These are phyloP conservation scores for Puya raimondii DNA, from an alignment of 176 grass and related monocot genomes.

Conservation along the genomic window DNA sequence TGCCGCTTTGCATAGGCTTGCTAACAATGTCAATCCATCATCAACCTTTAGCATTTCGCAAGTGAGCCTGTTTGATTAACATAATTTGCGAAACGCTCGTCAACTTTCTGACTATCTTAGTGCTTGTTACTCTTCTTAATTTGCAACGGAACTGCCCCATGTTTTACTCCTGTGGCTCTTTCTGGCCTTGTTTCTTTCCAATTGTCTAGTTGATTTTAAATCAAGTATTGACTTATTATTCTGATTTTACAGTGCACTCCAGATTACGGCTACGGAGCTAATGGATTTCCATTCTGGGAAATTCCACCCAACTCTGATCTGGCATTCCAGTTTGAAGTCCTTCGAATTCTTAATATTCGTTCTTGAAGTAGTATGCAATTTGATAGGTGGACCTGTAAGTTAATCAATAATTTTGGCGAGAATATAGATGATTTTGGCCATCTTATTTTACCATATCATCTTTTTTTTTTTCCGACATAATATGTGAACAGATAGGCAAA, in stretches of 20 bases:
- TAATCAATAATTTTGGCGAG: not conserved
- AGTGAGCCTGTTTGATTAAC: not conserved
- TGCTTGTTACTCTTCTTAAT: not conserved
- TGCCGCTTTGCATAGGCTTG: not conserved
- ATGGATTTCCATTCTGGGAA: slow-evolving; percentile 64
- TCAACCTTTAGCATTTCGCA: not conserved
- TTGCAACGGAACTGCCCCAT: too few relatives aligned
- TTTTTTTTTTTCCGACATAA: not conserved
- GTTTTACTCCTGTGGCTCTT: not conserved
- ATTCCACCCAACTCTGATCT: slow-evolving; percentile 63
- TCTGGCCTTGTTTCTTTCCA: too few relatives aligned
- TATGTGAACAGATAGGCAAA: not conserved
- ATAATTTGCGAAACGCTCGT: not conserved
- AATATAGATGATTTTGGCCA: not conserved
- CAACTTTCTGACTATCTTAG: not conserved
- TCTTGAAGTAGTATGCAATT: not conserved
- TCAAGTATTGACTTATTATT: too few relatives aligned
- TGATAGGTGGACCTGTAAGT: not conserved
- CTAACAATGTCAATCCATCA: not conserved
- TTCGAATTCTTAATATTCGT: slow-evolving; percentile 11
- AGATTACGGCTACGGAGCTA: slow-evolving; percentile 78
- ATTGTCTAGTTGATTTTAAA: too few relatives aligned
- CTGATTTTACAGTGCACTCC: slow-evolving; percentile 60
- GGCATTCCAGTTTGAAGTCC: slow-evolving; percentile 78
- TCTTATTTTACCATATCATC: not conserved